These are phyloP conservation scores for Blastocystis sp. DNA, from an alignment of 352 stramenopile genomes.

Conservation along the genomic window DNA sequence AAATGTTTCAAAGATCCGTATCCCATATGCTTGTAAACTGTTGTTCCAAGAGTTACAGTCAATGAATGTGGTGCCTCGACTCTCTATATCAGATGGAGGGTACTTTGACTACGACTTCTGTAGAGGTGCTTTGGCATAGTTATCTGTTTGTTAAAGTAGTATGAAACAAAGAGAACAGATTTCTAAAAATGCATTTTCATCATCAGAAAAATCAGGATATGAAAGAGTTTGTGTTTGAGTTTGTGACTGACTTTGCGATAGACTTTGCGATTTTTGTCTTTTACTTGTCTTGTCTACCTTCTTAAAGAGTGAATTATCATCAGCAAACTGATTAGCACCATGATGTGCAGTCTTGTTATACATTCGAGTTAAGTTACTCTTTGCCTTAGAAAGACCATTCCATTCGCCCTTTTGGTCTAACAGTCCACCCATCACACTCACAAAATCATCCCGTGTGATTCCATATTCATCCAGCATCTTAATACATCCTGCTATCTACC, in stretches of 20 bases:
- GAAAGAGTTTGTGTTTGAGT: background rate
- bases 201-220: background rate
- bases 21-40: conserved; percentile 98
- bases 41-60: conserved; percentile 95
- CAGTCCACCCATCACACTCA: conserved; percentile 2
- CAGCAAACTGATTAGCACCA: background rate
- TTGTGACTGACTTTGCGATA: background rate
- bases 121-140: background rate
- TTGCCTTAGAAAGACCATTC: background rate
- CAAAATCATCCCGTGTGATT: conserved; percentile 19
- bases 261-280: background rate
- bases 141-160: background rate
- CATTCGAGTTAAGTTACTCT: conserved; percentile 2
- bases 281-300: background rate
- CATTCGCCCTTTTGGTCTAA: background rate
- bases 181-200: background rate
- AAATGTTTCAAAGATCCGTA: conserved; percentile 89
- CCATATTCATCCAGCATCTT: conserved; percentile 30
- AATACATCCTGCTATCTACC: background rate
- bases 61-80: conserved; percentile 97
- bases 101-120: conserved; percentile 61
- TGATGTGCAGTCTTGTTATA: conserved; percentile 4
- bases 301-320: background rate
- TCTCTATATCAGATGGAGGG: conserved; percentile 84
- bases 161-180: conserved; percentile 42